Conservation (phyloP, 2,329 filamentous ascomycete species). For the Pseudogymnoascus sp. region DNA sequence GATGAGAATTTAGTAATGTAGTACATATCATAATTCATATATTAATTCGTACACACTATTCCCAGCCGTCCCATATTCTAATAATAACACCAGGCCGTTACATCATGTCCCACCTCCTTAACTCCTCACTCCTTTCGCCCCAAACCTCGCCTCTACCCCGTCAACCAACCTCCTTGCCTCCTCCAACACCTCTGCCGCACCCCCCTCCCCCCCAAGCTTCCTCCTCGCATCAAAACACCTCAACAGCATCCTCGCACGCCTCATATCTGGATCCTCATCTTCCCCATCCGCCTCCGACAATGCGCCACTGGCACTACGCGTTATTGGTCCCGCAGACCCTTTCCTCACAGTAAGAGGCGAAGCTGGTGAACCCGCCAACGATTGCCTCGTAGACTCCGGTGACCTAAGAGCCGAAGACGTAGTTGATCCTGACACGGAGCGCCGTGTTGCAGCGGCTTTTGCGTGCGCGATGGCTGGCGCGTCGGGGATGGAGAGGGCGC, state of each 20-base stretch:
- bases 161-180: background rate
- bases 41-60: background rate
- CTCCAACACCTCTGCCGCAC: background rate
- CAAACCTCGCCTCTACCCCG: background rate
- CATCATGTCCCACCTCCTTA: background rate
- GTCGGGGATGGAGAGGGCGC: conserved; percentile 4
- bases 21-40: background rate
- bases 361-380: background rate
- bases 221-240: background rate
- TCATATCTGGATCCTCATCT: background rate
- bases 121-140: background rate
- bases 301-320: background rate
- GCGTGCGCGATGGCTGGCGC: background rate
- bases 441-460: background rate
- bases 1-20: background rate
- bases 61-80: background rate
- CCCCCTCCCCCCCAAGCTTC: background rate
- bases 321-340: background rate
- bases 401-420: background rate
- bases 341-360: background rate
- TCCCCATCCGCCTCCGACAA: background rate
- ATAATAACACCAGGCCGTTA: background rate
- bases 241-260: conserved; percentile 1
- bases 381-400: background rate
- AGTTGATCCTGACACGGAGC: background rate